Conservation (phyloP, 1,139 yeast species). For the Saccharomycopsis hybrid region DNA sequence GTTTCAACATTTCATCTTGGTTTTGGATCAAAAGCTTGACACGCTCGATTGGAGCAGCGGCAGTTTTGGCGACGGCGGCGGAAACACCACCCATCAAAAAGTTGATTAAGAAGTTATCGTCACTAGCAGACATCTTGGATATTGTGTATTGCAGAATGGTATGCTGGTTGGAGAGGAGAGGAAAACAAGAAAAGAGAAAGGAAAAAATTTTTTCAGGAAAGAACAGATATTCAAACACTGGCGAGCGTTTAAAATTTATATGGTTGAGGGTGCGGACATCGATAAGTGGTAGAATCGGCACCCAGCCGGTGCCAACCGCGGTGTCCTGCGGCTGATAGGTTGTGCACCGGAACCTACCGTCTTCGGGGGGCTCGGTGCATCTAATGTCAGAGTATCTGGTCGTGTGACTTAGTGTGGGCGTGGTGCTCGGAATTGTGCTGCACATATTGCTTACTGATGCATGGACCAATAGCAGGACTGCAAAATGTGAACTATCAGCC, state of each 20-base stretch:
- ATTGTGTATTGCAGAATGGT: background rate
- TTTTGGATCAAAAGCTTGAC: conserved; percentile 75
- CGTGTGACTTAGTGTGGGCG: too few relatives aligned
- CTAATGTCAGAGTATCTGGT: too few relatives aligned
- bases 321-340: too few relatives aligned
- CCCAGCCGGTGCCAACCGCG: too few relatives aligned
- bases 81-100: conserved; percentile 80
- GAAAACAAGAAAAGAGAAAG: conserved; percentile 4
- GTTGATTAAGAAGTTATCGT: conserved; percentile 40
- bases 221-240: background rate
- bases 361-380: too few relatives aligned
- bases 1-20: conserved; percentile 80
- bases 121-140: conserved; percentile 18
- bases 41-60: conserved; percentile 81
- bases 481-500: too few relatives aligned
- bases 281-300: too few relatives aligned
- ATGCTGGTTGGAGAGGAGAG: too few relatives aligned
- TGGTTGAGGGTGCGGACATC: background rate
- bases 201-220: conserved; percentile 1
- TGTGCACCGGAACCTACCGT: too few relatives aligned
- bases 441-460: too few relatives aligned
- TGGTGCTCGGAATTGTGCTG: too few relatives aligned
- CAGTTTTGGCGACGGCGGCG: conserved; percentile 80
- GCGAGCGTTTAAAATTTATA: background rate
- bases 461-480: too few relatives aligned